A percentile compares a stretch with the other conserved stretches of the same genome.
Conservation (phyloP, 2,329 filamentous ascomycete species). For the Phoma sp. region DNA sequence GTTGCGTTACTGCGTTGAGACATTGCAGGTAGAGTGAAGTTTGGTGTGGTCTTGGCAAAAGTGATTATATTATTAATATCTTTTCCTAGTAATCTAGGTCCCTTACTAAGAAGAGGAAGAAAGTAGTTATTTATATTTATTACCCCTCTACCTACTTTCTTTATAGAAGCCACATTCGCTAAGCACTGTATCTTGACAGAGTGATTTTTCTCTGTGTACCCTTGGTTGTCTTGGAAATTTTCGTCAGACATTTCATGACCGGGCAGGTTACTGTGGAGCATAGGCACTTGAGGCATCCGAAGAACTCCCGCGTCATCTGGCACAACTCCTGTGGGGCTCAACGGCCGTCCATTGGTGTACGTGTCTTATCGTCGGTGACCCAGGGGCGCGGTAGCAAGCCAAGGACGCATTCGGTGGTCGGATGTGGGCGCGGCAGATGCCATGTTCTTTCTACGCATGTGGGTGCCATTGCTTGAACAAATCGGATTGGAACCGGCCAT, state of each 20-base stretch:
- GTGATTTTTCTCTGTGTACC: not conserved
- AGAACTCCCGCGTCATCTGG: slow-evolving; percentile 12
- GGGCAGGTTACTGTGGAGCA: not conserved
- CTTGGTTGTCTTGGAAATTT: not conserved
- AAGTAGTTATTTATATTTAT: no score
- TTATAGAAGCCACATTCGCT: no score
- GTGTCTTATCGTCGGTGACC: not conserved
- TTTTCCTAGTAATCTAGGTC: no score
- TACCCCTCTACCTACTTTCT: no score
- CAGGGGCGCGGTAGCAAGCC: slow-evolving; percentile 8
- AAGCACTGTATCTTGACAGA: slow-evolving; percentile 14
- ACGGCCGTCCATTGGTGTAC: not conserved
- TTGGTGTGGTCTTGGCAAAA: no score
- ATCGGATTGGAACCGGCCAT: slow-evolving; percentile 3
- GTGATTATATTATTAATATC: no score
- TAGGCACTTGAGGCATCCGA: slow-evolving; percentile 7
- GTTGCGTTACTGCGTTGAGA: no score
- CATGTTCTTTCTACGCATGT: no score
- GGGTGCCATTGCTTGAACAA: not conserved
- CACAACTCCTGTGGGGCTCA: not conserved
- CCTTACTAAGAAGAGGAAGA: no score
- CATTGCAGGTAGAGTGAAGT: no score
- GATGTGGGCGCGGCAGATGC: slow-evolving; percentile 7
- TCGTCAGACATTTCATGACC: not conserved
- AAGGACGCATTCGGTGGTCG: not conserved